Base-by-base conservation (phyloP, 1,139 yeast genomes). In the Yamadazyma pseudoaaseri region DNA sequence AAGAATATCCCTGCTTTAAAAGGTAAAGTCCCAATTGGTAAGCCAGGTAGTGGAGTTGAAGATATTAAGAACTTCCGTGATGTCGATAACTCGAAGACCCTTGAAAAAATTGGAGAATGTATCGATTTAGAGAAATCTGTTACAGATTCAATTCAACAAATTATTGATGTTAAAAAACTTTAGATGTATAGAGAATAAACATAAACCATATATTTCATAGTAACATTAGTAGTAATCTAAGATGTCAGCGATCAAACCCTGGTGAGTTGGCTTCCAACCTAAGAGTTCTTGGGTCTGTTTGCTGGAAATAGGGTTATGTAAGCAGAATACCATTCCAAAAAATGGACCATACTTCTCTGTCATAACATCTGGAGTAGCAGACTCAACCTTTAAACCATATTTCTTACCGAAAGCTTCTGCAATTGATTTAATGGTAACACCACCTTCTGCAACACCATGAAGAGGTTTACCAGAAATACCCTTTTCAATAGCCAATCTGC, bases 101-200 rank as follows among this genome's bases (percentile, higher is more conserved):
- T 42, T 33, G 41, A 51, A 30, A 46, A 56, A 29, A 52, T 70
- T 27, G 74, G 73, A 16, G 49, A 60, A 12, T 69, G 63, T 47
- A 59, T 54, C 30, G 49, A 57, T 17, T 51, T 73, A 36, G 65
- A 65, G 29, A 43, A 58, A 17, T 51, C 70, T 5, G 57, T 72
- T n/a, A 45, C 46, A 34, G 79, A 73, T 47, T 56, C 77, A 1
- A 65, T 70, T 17, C 37, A 46, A 17, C 80, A 74, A 45, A 30
- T 37, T 20, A 26, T 36, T 15, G 28, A 23, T 9, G 31, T 15
- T 9, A 26, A 30, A 15, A 27, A 25, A n/a, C 17, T 25, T 6
- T 16, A 16, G 27, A n/a, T n/a, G n/a, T n/a, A n/a, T n/a, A n/a
- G n/a, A n/a, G n/a, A n/a, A n/a, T n/a, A n/a, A n/a, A n/a, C n/a